Percentiles rank a stretch among this genome's conserved stretches.
phyloP scores from a whole-genome alignment of 176 grass and related monocot species.

The Musa beccarii region DNA sequence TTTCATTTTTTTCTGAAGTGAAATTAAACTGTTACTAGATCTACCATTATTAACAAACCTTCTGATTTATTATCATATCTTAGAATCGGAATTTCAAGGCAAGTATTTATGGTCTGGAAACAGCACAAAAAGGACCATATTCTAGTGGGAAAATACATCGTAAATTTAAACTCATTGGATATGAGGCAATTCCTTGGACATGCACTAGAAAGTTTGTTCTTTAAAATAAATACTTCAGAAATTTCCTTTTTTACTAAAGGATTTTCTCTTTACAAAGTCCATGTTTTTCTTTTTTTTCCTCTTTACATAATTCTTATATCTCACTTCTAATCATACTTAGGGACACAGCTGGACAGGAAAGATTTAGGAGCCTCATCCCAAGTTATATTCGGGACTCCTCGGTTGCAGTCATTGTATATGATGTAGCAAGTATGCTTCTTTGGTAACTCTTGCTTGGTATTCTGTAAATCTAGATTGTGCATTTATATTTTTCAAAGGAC shows the following conservation, averaged over 20 bases:
- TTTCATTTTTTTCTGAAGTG: background rate
- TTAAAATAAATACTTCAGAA: background rate
- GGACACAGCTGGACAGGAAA: conserved; percentile 96
- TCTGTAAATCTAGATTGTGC: background rate
- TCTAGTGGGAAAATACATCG: no score
- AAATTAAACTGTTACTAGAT: background rate
- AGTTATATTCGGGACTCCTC: conserved; percentile 98
- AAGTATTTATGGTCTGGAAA: background rate
- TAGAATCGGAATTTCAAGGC: background rate
- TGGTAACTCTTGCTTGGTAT: background rate
- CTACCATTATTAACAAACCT: background rate
- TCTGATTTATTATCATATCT: background rate
- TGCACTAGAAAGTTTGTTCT: background rate
- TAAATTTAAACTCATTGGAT: background rate
- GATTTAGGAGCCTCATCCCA: conserved; percentile 95
- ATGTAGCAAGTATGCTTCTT: conserved; percentile 78
- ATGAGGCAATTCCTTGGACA: background rate
- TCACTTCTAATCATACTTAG: conserved; percentile 30
- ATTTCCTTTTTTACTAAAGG: no score
- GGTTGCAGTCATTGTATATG: conserved; percentile 91
- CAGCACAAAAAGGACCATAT: background rate
- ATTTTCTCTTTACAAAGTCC: no score
- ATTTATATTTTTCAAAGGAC: conserved; percentile 1
- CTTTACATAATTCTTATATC: background rate
- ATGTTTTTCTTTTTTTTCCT: no score